Evolutionary conservation across 257 asterid species (phyloP).

Genomic region (Apocynum venetum): DNA sequence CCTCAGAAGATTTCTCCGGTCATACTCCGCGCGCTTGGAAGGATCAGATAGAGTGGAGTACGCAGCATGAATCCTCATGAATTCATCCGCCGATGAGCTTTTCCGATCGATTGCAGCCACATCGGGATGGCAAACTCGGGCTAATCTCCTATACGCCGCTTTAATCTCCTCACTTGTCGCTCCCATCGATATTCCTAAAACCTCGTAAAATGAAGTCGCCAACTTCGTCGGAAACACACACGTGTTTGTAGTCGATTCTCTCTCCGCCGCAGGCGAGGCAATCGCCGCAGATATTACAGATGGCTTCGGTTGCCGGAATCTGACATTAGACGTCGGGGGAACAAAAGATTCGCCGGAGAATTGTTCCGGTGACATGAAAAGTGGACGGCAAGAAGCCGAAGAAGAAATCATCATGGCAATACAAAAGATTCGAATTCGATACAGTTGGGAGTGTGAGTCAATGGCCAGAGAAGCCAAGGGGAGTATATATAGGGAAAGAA

Average conservation of each 20-base stretch:
- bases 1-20: conserved; percentile 20
- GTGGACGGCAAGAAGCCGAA: conserved; percentile 11
- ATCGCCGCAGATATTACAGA: conserved; percentile 13
- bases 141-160: conserved; percentile 33
- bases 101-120: conserved; percentile 22
- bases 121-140: conserved; percentile 33
- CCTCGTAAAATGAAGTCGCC: conserved; percentile 32
- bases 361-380: neutral
- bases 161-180: conserved; percentile 34
- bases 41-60: conserved; percentile 45
- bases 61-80: conserved; percentile 37
- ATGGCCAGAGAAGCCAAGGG: neutral
- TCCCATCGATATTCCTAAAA: conserved; percentile 29
- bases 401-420: conserved; percentile 3
- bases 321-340: conserved; percentile 11
- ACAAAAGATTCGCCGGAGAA: conserved; percentile 15
- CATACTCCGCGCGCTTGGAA: conserved; percentile 32
- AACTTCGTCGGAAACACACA: neutral
- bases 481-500: conserved; percentile 3
- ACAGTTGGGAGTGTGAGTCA: neutral
- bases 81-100: conserved; percentile 29
- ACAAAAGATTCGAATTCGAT: too few species aligned
- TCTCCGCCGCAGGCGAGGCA: conserved; percentile 18
- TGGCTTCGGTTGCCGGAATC: conserved; percentile 7
- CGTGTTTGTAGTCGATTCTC: neutral